These are phyloP conservation scores for Ramularia collo-cygni DNA, from an alignment of 2,329 filamentous ascomycete species.

Conservation along the genomic window DNA sequence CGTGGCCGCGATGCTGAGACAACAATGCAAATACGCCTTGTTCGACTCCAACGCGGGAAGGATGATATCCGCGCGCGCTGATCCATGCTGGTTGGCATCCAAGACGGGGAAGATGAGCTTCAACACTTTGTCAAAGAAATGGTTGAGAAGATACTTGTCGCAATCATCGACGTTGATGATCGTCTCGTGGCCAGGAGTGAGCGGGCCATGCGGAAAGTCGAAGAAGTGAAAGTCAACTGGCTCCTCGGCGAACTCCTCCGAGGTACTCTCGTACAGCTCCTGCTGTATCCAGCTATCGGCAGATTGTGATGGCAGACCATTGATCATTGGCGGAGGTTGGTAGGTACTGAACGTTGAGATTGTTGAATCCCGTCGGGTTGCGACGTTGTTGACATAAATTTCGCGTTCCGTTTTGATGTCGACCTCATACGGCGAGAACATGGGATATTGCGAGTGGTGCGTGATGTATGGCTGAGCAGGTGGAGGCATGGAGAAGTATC, in stretches of 20 bases:
- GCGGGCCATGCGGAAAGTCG: constrained; percentile 65
- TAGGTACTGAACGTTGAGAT: constrained; percentile 92
- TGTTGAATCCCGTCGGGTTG: constrained; percentile 76
- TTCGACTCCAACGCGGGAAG: constrained; percentile 84
- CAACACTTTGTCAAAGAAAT: constrained; percentile 83
- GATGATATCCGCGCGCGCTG: constrained; percentile 72
- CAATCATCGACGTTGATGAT: constrained; percentile 78
- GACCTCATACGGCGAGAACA: constrained; percentile 77
- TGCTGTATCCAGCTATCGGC: constrained; percentile 66
- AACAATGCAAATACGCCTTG: constrained; percentile 91
- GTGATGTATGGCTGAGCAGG: constrained; percentile 33
- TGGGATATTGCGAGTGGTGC: constrained; percentile 40
- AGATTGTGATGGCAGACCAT: constrained; percentile 55
- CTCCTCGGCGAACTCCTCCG: constrained; percentile 56
- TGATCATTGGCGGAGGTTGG: constrained; percentile 66
- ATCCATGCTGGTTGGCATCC: constrained; percentile 81
- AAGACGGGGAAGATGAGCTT: constrained; percentile 87
- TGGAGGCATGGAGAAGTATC: constrained; percentile 58
- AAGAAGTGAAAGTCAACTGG: constrained; percentile 69
- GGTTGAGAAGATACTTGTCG: constrained; percentile 79
- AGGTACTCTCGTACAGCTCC: constrained; percentile 60
- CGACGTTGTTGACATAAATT: constrained; percentile 87
- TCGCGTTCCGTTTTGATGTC: constrained; percentile 95
- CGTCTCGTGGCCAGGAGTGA: constrained; percentile 58
- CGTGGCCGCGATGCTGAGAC: constrained; percentile 84